Evolutionary conservation across 2,329 filamentous ascomycete species (phyloP).

Genomic region (Fusarium tanahbumbuense): DNA sequence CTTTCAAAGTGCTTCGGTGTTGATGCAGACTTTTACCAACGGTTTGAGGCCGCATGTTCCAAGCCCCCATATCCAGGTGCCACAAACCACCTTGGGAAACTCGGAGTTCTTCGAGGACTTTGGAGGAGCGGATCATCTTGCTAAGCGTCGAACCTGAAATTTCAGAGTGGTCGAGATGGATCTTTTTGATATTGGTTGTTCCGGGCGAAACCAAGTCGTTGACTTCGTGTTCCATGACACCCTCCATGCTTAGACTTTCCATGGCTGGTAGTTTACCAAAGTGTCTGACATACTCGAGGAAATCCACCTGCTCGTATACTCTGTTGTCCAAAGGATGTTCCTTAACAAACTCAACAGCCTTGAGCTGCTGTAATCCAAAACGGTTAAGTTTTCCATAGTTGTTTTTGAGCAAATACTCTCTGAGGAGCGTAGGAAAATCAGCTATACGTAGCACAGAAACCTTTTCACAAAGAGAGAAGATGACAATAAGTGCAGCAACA

Average conservation of each 20-base stretch:
- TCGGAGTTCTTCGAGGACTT: background rate
- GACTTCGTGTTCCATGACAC: conserved; percentile 6
- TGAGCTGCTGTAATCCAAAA: background rate
- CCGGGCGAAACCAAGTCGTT: background rate
- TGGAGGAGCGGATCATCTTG: background rate
- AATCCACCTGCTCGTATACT: background rate
- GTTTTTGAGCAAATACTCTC: conserved; percentile 12
- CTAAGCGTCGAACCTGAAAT: background rate
- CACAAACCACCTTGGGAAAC: background rate
- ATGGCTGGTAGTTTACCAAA: conserved; percentile 6
- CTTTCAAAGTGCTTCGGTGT: background rate
- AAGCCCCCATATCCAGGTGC: background rate
- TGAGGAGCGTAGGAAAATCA: background rate
- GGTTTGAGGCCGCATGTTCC: background rate
- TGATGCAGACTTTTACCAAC: background rate
- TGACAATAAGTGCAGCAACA: background rate
- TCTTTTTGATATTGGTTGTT: background rate
- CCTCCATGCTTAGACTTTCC: background rate
- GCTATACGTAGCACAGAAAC: background rate
- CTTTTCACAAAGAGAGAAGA: conserved; percentile 19
- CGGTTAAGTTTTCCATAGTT: conserved; percentile 4
- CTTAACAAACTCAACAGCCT: background rate
- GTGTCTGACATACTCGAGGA: conserved; percentile 1
- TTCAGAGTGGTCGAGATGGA: background rate
- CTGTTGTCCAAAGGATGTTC: background rate